phyloP scores from a whole-genome alignment of 257 asterid species.

The Salvia rosmarinus region DNA sequence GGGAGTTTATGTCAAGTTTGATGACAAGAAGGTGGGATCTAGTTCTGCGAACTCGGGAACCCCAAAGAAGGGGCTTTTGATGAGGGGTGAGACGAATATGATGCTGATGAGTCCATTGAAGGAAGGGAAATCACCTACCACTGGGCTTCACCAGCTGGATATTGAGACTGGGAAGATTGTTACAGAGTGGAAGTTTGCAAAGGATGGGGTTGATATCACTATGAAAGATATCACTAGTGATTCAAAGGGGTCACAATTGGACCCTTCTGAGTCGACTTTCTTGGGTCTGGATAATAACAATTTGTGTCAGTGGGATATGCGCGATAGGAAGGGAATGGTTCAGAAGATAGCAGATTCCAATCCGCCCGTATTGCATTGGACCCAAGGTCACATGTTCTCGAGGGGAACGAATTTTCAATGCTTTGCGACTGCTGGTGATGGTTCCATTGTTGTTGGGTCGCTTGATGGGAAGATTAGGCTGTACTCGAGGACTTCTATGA shows the following conservation, averaged over 20 bases:
- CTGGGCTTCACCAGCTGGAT: slow-evolving; percentile 90
- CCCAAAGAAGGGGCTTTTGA: slow-evolving; percentile 81
- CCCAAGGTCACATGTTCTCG: slow-evolving; percentile 93
- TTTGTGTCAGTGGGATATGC: slow-evolving; percentile 98
- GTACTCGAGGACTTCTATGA: slow-evolving; percentile 93
- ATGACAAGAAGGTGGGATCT: slow-evolving; percentile 51
- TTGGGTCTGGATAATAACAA: slow-evolving; percentile 87
- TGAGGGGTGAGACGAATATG: slow-evolving; percentile 99
- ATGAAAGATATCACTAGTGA: slow-evolving; percentile 88
- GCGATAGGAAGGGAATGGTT: slow-evolving; percentile 87
- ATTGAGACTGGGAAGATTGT: slow-evolving; percentile 96
- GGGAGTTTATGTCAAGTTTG: slow-evolving; percentile 86
- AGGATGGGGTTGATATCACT: slow-evolving; percentile 83
- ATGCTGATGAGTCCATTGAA: slow-evolving; percentile 88
- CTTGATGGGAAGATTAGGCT: slow-evolving; percentile 94
- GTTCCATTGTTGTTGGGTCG: slow-evolving; percentile 94
- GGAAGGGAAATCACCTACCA: slow-evolving; percentile 70
- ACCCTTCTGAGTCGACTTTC: slow-evolving; percentile 94
- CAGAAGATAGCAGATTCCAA: slow-evolving; percentile 63
- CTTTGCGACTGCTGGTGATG: slow-evolving; percentile 95
- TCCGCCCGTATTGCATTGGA: slow-evolving; percentile 89
- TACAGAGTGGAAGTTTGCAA: slow-evolving; percentile 92
- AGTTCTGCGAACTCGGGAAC: slow-evolving; percentile 50
- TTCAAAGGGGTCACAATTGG: slow-evolving; percentile 93
- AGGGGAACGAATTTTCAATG: slow-evolving; percentile 93